Conservation (phyloP, 2,329 filamentous ascomycete species). For the Fusarium sterilihyphosum region DNA sequence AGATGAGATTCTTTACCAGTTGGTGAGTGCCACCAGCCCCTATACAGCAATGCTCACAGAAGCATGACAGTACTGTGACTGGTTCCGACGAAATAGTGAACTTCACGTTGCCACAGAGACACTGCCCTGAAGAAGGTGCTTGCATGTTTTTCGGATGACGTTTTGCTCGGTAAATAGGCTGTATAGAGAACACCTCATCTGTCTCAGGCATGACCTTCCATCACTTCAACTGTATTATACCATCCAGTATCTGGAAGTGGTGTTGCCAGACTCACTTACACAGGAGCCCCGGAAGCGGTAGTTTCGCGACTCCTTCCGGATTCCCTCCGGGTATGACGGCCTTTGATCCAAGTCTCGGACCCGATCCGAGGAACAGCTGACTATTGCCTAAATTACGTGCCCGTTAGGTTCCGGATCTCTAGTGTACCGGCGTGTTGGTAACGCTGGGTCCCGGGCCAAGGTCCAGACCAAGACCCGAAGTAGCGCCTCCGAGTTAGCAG, state of each 20-base stretch:
- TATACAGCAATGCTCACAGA: conserved; percentile 35
- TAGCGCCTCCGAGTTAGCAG: not conserved
- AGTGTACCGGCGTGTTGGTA: not conserved
- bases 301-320: not conserved
- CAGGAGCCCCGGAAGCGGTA: not conserved
- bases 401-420: too few species aligned
- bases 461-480: not conserved
- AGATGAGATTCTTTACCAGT: not conserved
- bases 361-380: not conserved
- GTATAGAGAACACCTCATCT: fast-evolving
- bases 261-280: not conserved
- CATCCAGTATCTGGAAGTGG: not conserved
- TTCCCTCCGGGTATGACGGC: not conserved
- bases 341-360: not conserved
- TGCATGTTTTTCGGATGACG: not conserved
- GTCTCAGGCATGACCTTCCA: fast-evolving
- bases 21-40: conserved; percentile 35
- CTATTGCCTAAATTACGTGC: not conserved
- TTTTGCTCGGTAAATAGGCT: not conserved
- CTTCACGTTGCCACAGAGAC: conserved; percentile 29
- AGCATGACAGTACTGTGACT: conserved; percentile 31
- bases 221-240: not conserved
- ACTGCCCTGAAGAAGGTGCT: conserved; percentile 25
- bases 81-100: conserved; percentile 26
- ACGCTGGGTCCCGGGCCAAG: not conserved